Base-by-base conservation (phyloP, 2,329 filamentous ascomycete species). In the Microascus cirrosus region DNA sequence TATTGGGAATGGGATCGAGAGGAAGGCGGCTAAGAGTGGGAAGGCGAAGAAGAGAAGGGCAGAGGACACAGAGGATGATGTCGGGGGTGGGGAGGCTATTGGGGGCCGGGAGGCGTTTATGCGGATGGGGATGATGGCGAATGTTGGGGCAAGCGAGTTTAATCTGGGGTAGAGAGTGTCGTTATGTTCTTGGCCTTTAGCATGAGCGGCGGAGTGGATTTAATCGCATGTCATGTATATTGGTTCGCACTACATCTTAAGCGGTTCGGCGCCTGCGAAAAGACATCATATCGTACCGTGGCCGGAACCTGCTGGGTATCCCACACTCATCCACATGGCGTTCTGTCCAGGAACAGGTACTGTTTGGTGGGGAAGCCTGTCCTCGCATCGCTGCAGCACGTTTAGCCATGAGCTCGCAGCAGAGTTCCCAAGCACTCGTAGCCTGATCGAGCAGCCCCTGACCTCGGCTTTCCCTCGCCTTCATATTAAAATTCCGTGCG, bases 41-140 rank as follows among this genome's bases (percentile, higher is more conserved):
- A 73, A 69, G 61, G 65, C 34, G 57, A 59, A 25, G 57, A 61
- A 52, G 60, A 59, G 45, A 20, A 32, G 20, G 53, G 48, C n/a
- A 20, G 22, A 50, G n/a, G 22, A 20, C 20, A 20, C n/a, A 62
- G 69, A 67, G 28, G 69, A 72, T 64, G 71, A 68, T 58, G 70
- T 68, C 52, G 71, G 72, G 57, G 70, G 72, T 39, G 71, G 73
- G 62, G 74, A 73, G 4, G 70, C 73, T 50, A 63, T 65, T 54
- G 68, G 66, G 42, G 65, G 67, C 24, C 72, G 70, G 53, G 73
- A 76, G 53, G 73, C 80, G 55, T 77, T 67, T 77, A 83, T 68
- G 79, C 82, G 67, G 80, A 84, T 83, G 61, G 82, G 77, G 69
- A 82, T 78, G 70, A 86, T 82, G 81, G 74, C 83, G 73, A 85